Evolutionary conservation across 2,329 filamentous ascomycete species (phyloP).

Genomic region (Penicillium olsonii): DNA sequence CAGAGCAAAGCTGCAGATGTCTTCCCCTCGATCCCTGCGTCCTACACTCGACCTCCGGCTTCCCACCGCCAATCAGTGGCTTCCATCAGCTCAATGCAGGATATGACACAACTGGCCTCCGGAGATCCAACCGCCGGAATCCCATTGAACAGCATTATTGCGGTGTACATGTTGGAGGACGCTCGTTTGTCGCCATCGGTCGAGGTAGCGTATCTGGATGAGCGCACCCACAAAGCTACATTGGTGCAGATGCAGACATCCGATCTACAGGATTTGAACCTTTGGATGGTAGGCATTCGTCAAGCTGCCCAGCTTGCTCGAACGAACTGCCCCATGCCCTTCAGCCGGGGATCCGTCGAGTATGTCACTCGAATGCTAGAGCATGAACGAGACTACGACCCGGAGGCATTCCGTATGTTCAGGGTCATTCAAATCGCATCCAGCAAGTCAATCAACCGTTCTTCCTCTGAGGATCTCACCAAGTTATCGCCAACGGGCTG

Average conservation of each 20-base stretch:
- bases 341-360: conserved; percentile 62
- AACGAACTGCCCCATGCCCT: conserved; percentile 52
- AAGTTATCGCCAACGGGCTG: conserved; percentile 66
- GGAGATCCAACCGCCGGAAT: conserved; percentile 58
- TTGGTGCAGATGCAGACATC: conserved; percentile 65
- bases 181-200: conserved; percentile 66
- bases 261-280: conserved; percentile 64
- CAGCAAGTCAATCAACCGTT: conserved; percentile 56
- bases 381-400: conserved; percentile 68
- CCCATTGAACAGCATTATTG: conserved; percentile 66
- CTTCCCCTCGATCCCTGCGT: conserved; percentile 56
- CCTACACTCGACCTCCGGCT: conserved; percentile 43
- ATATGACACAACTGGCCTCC: conserved; percentile 60
- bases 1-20: conserved; percentile 65
- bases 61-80: conserved; percentile 58
- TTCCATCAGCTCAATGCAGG: conserved; percentile 63
- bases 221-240: conserved; percentile 61
- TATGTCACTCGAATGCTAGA: conserved; percentile 65
- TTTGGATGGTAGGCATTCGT: conserved; percentile 66
- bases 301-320: conserved; percentile 60
- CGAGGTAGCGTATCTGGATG: conserved; percentile 69
- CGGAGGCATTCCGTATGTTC: conserved; percentile 67
- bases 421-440: conserved; percentile 66
- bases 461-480: conserved; percentile 66
- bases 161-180: conserved; percentile 67